phyloP scores from a whole-genome alignment of 2,329 filamentous ascomycete genomes.

The Alternaria arborescens region DNA sequence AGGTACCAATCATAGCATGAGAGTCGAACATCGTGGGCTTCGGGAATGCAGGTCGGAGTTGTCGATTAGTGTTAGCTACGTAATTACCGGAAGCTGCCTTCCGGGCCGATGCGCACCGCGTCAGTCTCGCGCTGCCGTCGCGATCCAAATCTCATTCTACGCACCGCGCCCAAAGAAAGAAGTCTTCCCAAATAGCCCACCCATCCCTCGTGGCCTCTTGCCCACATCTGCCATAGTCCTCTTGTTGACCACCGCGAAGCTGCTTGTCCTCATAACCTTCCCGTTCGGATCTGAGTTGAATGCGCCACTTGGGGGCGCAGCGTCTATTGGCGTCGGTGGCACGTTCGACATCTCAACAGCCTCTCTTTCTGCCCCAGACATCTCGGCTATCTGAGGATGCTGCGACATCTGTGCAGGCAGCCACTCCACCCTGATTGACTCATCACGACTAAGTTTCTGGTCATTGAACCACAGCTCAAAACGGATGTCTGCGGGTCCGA shows the following conservation, averaged over 20 bases:
- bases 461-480: slow-evolving; percentile 53
- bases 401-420: slow-evolving; percentile 26
- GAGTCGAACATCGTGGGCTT: neutral
- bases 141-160: neutral
- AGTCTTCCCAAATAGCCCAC: slow-evolving; percentile 22
- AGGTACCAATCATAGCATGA: neutral
- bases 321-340: slow-evolving; percentile 20
- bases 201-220: slow-evolving; percentile 17
- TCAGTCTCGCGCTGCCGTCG: slow-evolving; percentile 1
- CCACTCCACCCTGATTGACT: slow-evolving; percentile 51
- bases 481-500: slow-evolving; percentile 51
- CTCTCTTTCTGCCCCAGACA: slow-evolving; percentile 22
- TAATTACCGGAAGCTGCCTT: neutral
- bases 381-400: slow-evolving; percentile 14
- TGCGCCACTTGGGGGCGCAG: slow-evolving; percentile 5
- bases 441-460: slow-evolving; percentile 45
- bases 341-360: slow-evolving; percentile 29
- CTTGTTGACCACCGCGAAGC: slow-evolving; percentile 3
- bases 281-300: neutral
- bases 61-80: slow-evolving; percentile 6
- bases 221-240: slow-evolving; percentile 11
- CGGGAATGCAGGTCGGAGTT: neutral
- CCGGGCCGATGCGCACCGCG: neutral
- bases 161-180: slow-evolving; percentile 9
- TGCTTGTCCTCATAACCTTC: slow-evolving; percentile 8